phyloP scores from a whole-genome alignment of 768 basidiomycete species.

The Pluteus cervinus region DNA sequence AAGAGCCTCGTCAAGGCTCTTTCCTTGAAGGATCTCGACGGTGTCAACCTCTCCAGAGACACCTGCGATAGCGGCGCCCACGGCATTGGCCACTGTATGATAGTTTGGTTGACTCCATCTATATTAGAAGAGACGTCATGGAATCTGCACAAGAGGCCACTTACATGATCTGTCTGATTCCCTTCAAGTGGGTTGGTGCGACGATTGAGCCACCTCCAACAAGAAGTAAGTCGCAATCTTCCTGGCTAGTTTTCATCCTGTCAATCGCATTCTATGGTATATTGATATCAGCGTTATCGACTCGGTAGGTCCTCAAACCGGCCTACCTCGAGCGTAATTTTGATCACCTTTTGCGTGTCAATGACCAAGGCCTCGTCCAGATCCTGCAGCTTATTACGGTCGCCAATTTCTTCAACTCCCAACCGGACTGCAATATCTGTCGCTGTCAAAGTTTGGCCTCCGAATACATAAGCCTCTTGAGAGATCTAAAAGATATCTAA shows the following conservation, averaged over 20 bases:
- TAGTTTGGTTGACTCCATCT: constrained; percentile 22
- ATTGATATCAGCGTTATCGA: constrained; percentile 1
- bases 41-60: constrained; percentile 41
- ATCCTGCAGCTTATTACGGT: constrained; percentile 9
- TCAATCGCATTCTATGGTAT: constrained; percentile 46
- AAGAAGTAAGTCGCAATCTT: constrained; percentile 50
- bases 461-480: constrained; percentile 47
- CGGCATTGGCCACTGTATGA: constrained; percentile 54
- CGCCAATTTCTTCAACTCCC: constrained; percentile 13
- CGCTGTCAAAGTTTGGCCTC: constrained; percentile 50
- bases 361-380: constrained; percentile 10
- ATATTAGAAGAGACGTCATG: background rate
- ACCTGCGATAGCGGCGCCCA: constrained; percentile 44
- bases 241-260: constrained; percentile 58
- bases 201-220: constrained; percentile 66
- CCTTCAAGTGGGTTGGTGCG: constrained; percentile 41
- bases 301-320: background rate
- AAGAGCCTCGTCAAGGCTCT: constrained; percentile 24
- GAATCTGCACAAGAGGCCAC: constrained; percentile 3
- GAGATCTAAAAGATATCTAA: constrained; percentile 27
- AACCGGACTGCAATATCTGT: constrained; percentile 49
- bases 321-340: constrained; percentile 20
- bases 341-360: constrained; percentile 12
- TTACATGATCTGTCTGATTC: constrained; percentile 38
- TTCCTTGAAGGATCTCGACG: constrained; percentile 31